A percentile compares a stretch with the other conserved stretches of the same genome.
Evolutionary conservation across 352 stramenopile genomes (phyloP).

Genomic region (Phytophthora sojae): DNA sequence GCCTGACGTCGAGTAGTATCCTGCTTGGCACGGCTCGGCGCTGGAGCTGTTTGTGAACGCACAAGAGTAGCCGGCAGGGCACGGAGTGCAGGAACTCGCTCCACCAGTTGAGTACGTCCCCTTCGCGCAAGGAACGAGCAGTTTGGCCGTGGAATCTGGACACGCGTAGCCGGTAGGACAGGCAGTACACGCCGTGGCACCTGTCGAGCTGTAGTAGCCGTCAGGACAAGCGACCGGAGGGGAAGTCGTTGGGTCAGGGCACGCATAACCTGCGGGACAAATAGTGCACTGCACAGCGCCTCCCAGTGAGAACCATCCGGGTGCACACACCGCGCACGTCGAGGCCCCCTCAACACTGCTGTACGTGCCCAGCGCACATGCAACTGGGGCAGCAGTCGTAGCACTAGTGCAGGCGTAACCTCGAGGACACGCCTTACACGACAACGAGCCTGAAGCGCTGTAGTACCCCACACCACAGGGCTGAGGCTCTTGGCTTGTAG

Average conservation of each 20-base stretch:
- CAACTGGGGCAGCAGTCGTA: slow-evolving; percentile 28
- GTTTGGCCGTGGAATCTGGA: slow-evolving; percentile 58
- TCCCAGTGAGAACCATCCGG: slow-evolving; percentile 51
- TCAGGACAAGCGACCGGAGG: slow-evolving; percentile 46
- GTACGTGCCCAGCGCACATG: slow-evolving; percentile 39
- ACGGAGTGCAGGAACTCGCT: slow-evolving; percentile 65
- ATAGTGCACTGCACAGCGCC: slow-evolving; percentile 59
- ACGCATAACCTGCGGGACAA: slow-evolving; percentile 71
- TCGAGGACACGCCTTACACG: slow-evolving; percentile 43
- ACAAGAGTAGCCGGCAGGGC: slow-evolving; percentile 84
- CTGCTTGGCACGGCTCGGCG: slow-evolving; percentile 64
- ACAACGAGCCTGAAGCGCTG: slow-evolving; percentile 26
- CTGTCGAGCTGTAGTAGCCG: slow-evolving; percentile 70
- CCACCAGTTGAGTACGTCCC: slow-evolving; percentile 67
- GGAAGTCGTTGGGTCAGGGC: slow-evolving; percentile 46
- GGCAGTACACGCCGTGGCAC: slow-evolving; percentile 55
- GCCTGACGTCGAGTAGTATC: slow-evolving; percentile 71
- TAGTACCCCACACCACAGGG: slow-evolving; percentile 32
- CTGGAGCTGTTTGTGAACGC: slow-evolving; percentile 63
- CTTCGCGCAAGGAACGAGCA: slow-evolving; percentile 54
- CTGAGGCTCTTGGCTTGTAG: slow-evolving; percentile 19
- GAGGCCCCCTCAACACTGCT: slow-evolving; percentile 25
- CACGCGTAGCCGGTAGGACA: slow-evolving; percentile 84
- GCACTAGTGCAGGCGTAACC: slow-evolving; percentile 41
- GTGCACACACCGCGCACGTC: slow-evolving; percentile 45